Evolutionary conservation across 768 basidiomycete genomes (phyloP).

Genomic region (Lactifluus piperatus): DNA sequence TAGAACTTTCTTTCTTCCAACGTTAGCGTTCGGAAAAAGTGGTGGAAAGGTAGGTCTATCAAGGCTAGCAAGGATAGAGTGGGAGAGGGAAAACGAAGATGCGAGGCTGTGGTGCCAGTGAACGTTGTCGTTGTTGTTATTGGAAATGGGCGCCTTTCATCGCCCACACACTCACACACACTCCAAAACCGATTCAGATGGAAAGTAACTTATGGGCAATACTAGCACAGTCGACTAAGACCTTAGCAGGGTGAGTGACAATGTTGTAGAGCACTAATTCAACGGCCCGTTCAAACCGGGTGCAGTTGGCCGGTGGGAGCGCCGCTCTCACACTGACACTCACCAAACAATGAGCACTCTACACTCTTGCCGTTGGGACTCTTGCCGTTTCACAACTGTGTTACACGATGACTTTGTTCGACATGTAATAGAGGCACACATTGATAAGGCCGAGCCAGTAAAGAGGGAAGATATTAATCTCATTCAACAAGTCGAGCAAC

Average conservation of each 20-base stretch:
- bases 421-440: slow-evolving; percentile 9
- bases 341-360: not conserved
- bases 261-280: no score
- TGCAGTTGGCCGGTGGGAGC: no score
- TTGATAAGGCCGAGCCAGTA: slow-evolving; percentile 14
- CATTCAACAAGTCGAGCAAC: slow-evolving; percentile 12
- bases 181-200: no score
- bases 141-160: not conserved
- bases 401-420: slow-evolving; percentile 4
- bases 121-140: not conserved
- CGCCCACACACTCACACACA: not conserved
- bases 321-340: no score
- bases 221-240: no score
- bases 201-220: no score
- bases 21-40: not conserved
- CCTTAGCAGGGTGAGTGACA: no score
- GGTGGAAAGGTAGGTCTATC: not conserved
- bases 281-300: not conserved
- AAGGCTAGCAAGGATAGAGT: not conserved
- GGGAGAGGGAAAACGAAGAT: not conserved
- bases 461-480: slow-evolving; percentile 10
- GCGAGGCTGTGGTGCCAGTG: not conserved
- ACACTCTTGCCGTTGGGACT: slow-evolving; percentile 17
- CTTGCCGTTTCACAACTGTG: slow-evolving; percentile 13
- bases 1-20: not conserved